phyloP scores from a whole-genome alignment of 805 yeast species.

The Wickerhamiella domercqiae region DNA sequence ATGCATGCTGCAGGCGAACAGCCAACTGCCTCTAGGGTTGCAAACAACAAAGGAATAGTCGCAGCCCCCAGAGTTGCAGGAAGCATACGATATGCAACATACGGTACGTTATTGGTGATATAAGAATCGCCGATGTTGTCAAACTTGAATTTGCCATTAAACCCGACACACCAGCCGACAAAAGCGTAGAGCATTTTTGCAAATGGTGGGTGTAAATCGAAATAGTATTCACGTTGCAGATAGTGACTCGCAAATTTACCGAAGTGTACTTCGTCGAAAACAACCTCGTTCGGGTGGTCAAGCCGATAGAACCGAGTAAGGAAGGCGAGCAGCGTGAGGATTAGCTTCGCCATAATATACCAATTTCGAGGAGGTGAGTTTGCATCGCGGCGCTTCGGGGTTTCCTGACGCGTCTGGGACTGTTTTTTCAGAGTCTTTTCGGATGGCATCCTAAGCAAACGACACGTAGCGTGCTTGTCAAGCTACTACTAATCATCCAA shows the following conservation, averaged over 20 bases:
- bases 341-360: slow-evolving; percentile 3
- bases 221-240: slow-evolving; percentile 75
- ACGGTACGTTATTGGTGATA: slow-evolving; percentile 65
- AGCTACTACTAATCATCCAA: too few species aligned
- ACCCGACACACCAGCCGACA: slow-evolving; percentile 74
- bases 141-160: slow-evolving; percentile 79
- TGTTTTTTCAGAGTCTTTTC: neutral
- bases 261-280: slow-evolving; percentile 86
- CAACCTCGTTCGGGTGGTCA: slow-evolving; percentile 78
- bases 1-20: slow-evolving; percentile 61
- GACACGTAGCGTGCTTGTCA: too few species aligned
- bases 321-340: slow-evolving; percentile 42
- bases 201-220: slow-evolving; percentile 94
- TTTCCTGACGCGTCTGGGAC: neutral
- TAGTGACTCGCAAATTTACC: slow-evolving; percentile 94
- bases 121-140: slow-evolving; percentile 58
- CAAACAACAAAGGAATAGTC: slow-evolving; percentile 78
- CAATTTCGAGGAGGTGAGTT: neutral
- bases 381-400: too few species aligned
- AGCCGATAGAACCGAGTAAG: slow-evolving; percentile 60
- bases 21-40: slow-evolving; percentile 63
- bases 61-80: slow-evolving; percentile 72
- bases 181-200: slow-evolving; percentile 88
- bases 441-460: too few species aligned
- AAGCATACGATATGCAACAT: slow-evolving; percentile 66